Evolutionary conservation across 2,329 filamentous ascomycete species (phyloP).

Genomic region (Trichothecium roseum): DNA sequence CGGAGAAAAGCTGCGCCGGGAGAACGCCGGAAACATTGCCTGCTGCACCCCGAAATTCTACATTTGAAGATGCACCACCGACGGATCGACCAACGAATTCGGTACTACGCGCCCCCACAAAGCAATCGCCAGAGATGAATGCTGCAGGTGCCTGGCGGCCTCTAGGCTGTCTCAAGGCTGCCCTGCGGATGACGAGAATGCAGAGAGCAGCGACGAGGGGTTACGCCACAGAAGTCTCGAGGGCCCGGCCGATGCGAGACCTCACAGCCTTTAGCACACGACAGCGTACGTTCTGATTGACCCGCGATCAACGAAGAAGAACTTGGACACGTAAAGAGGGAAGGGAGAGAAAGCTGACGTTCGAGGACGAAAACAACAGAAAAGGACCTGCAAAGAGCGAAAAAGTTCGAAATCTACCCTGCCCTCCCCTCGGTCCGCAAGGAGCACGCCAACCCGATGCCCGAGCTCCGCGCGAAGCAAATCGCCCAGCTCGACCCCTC

Average conservation of each 20-base stretch:
- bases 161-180: constrained; percentile 58
- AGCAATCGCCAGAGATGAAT: constrained; percentile 39
- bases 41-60: no score
- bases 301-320: no score
- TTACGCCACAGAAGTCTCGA: constrained; percentile 30
- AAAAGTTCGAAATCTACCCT: constrained; percentile 42
- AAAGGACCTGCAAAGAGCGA: constrained; percentile 6
- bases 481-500: constrained; percentile 71
- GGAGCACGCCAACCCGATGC: constrained; percentile 56
- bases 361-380: no score
- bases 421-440: constrained; percentile 44
- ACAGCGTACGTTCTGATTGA: constrained; percentile 21
- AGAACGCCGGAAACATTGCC: no score
- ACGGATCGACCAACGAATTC: not conserved
- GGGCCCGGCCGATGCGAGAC: constrained; percentile 10
- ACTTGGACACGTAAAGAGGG: no score
- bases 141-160: constrained; percentile 53
- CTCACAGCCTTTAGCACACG: constrained; percentile 17
- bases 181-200: constrained; percentile 47
- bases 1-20: constrained; percentile 16
- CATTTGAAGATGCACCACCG: not conserved
- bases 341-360: no score
- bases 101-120: constrained; percentile 8
- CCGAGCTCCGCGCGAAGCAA: constrained; percentile 56
- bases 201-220: constrained; percentile 33